Evolutionary conservation across 164 flowering plant genomes (phyloP).

Genomic region (Stephania cephalantha): DNA sequence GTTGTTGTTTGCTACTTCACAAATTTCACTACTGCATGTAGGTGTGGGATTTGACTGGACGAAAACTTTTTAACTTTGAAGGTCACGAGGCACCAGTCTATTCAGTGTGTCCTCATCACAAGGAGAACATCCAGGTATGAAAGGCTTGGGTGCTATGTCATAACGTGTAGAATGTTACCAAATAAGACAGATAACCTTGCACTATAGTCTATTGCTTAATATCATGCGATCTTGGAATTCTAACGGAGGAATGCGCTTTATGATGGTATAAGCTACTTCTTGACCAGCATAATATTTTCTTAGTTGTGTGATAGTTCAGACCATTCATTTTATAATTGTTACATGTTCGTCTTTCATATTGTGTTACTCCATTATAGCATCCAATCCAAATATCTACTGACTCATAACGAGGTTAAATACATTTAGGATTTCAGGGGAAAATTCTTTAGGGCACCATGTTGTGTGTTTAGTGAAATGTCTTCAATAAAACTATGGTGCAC

Average conservation of each 20-base stretch:
- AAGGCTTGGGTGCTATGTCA: background rate
- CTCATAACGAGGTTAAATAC: background rate
- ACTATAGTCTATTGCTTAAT: background rate
- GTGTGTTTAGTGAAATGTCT: background rate
- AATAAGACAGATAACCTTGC: background rate
- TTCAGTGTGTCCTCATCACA: constrained; percentile 85
- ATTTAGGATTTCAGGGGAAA: background rate
- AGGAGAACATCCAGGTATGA: constrained; percentile 81
- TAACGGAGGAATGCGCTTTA: background rate
- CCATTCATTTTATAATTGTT: background rate
- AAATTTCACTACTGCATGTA: constrained; percentile 20
- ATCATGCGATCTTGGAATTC: background rate
- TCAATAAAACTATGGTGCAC: background rate
- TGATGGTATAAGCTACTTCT: background rate
- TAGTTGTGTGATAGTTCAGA: background rate
- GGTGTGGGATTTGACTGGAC: constrained; percentile 85
- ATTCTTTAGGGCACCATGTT: background rate
- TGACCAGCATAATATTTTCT: background rate
- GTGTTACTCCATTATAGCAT: background rate
- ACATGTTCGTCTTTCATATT: background rate
- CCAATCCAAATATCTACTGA: background rate
- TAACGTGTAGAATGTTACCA: background rate
- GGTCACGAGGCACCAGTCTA: constrained; percentile 92
- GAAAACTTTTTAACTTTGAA: constrained; percentile 63
- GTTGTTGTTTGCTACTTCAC: too few species aligned